These are phyloP conservation scores for Raddia guianensis DNA, from an alignment of 176 grass and related monocot species.

Conservation along the genomic window DNA sequence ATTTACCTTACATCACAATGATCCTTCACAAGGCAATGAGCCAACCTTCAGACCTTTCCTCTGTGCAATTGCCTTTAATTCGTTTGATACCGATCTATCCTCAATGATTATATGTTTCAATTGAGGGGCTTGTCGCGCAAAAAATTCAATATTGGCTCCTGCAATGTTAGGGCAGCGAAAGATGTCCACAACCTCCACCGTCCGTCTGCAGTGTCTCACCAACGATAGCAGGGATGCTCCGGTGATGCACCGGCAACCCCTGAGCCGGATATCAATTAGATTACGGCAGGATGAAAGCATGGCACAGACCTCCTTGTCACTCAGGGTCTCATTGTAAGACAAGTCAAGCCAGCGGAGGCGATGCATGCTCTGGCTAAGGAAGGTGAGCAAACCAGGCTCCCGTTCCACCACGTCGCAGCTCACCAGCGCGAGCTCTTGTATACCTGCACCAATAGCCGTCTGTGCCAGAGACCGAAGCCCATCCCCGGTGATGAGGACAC, in stretches of 20 bases:
- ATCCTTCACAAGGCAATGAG: conserved; percentile 36
- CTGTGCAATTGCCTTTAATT: conserved; percentile 36
- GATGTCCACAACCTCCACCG: conserved; percentile 71
- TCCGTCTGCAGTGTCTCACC: conserved; percentile 62
- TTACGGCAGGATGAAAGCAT: conserved; percentile 83
- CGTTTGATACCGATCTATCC: conserved; percentile 53
- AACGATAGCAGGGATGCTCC: conserved; percentile 48
- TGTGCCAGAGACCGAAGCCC: conserved; percentile 84
- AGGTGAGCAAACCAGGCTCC: conserved; percentile 74
- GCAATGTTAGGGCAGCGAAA: conserved; percentile 57
- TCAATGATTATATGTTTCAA: conserved; percentile 66
- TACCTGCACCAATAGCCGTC: conserved; percentile 53
- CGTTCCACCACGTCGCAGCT: conserved; percentile 83
- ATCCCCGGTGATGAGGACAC: conserved; percentile 84
- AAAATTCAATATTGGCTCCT: conserved; percentile 45
- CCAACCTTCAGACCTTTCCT: conserved; percentile 63
- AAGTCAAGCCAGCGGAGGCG: conserved; percentile 64
- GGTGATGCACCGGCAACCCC: conserved; percentile 68
- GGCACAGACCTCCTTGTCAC: conserved; percentile 75
- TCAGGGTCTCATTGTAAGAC: conserved; percentile 83
- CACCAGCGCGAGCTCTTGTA: conserved; percentile 85
- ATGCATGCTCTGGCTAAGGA: conserved; percentile 82
- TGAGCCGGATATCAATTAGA: conserved; percentile 69
- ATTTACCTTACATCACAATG: conserved; percentile 35
- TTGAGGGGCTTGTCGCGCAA: conserved; percentile 49